Evolutionary conservation across 1,284 basidiomycete species (phyloP), one percentile per base, ranked within the genome.

Genomic region (Singerocomus inundabilis): DNA sequence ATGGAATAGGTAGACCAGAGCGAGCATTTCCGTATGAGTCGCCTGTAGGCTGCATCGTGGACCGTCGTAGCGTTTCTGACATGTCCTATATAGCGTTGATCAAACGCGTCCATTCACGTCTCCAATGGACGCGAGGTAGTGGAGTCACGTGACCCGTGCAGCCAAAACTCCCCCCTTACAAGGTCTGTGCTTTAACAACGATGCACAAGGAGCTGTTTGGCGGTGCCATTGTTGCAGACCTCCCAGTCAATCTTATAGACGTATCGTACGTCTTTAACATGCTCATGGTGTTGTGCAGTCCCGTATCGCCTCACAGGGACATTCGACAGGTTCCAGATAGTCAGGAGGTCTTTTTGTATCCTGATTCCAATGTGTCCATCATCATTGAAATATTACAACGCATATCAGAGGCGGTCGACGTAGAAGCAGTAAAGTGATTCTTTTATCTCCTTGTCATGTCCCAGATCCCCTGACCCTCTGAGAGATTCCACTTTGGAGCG

Each of bases 271-370:
- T 74, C 28, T 15, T 47, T 52, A 35, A 55, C 34, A 16, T 41
- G 21, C 39, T 48, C 11, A 15, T 42, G 21, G 30, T 12, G 24
- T 25, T 38, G 11, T 31, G 29, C 31, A 33, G 21, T 40, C 39
- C 34, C 9, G 5, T 45, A 52, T 34, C 10, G 15, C 24, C 7
- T 37, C 18, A 35, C 68, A 98, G 95, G 53, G 80, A 88, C 56
- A 57, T 97, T 3, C 91, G 96, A 52, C 93, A 98, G 73, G 79
- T 99, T 11, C 96, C 97, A n/a, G 91, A 99, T 67, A 94, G 84
- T 12, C 96, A 99, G 70, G 97, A 99, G 67, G 95, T 98, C 38
- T 90, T 93, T 67, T 70, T 98, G 34, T 85, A 85, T 44, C 78
- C 80, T 3, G 70, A 82, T 84, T 82, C 53, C 74, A 88, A 49